Conservation (phyloP, 2,329 filamentous ascomycete genomes). For the Pseudocercospora ulei region DNA sequence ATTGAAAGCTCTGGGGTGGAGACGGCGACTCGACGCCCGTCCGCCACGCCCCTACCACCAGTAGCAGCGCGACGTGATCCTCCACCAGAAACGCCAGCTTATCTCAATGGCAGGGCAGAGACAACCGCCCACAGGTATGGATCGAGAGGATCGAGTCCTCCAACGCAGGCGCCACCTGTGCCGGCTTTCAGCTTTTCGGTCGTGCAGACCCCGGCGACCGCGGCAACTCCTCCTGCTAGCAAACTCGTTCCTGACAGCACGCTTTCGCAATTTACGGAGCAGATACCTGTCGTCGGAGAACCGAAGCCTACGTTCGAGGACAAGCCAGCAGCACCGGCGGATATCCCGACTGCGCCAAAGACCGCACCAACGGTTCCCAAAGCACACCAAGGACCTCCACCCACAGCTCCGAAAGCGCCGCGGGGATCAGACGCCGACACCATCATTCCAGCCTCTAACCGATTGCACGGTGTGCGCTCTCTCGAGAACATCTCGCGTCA, state of each 20-base stretch:
- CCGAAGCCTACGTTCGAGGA: slow-evolving; percentile 14
- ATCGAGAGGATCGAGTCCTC: slow-evolving; percentile 43
- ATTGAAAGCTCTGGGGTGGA: slow-evolving; percentile 31
- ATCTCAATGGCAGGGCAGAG: slow-evolving; percentile 40
- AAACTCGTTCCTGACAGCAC: slow-evolving; percentile 24
- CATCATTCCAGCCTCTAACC: slow-evolving; percentile 19
- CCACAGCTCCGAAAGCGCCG: slow-evolving; percentile 31
- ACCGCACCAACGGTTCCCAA: slow-evolving; percentile 37
- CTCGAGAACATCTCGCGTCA: slow-evolving; percentile 25
- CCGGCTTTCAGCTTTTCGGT: slow-evolving; percentile 44
- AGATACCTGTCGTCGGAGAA: slow-evolving; percentile 6
- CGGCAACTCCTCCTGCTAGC: slow-evolving; percentile 17
- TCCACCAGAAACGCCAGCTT: slow-evolving; percentile 37
- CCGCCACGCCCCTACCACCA: slow-evolving; percentile 15
- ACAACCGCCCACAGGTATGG: slow-evolving; percentile 41
- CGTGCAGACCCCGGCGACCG: slow-evolving; percentile 25
- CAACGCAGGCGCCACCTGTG: slow-evolving; percentile 46
- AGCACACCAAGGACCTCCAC: slow-evolving; percentile 25
- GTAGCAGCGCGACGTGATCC: slow-evolving; percentile 30
- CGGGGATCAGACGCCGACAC: slow-evolving; percentile 28
- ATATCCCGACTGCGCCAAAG: slow-evolving; percentile 34
- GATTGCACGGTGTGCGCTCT: slow-evolving; percentile 29
- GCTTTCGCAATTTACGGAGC: slow-evolving; percentile 5
- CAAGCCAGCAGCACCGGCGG: slow-evolving; percentile 19
- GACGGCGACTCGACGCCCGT: slow-evolving; percentile 24